Percentiles rank a stretch among this genome's conserved stretches.
These are phyloP conservation scores for Gymnopilus dilepis DNA, from an alignment of 768 basidiomycete genomes.

Conservation along the genomic window DNA sequence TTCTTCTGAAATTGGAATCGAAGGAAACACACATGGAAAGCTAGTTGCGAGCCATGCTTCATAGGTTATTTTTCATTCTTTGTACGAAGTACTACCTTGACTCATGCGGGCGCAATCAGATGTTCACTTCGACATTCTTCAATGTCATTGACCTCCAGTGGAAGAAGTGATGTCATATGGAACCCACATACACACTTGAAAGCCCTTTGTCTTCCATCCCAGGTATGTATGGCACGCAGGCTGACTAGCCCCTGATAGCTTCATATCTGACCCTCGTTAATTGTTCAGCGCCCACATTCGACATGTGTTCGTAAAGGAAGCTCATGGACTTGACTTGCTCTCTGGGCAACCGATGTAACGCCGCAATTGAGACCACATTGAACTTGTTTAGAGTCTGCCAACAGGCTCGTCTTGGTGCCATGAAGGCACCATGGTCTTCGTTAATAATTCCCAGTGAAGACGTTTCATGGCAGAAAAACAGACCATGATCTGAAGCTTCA, in stretches of 20 bases:
- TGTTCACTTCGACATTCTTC: no score
- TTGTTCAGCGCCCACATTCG: not conserved
- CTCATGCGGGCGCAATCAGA: no score
- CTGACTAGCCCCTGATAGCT: not conserved
- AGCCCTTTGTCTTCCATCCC: not conserved
- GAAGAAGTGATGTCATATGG: not conserved
- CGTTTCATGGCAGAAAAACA: not conserved
- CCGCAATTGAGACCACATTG: not conserved
- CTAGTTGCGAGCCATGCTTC: no score
- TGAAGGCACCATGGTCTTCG: not conserved
- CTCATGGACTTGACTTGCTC: not conserved
- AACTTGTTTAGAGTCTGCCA: not conserved
- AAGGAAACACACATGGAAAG: no score
- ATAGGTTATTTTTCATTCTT: no score
- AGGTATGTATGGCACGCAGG: not conserved
- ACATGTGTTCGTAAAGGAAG: conserved; percentile 6
- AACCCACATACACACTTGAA: not conserved
- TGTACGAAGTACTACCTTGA: no score
- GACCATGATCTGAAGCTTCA: no score
- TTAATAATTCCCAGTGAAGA: not conserved
- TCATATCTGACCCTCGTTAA: not conserved
- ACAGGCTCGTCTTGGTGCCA: not conserved
- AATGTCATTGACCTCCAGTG: no score
- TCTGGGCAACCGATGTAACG: not conserved
- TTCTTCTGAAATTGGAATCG: no score